phyloP scores from a whole-genome alignment of 1,284 basidiomycete species.

The Butyriboletus appendiculatus region DNA sequence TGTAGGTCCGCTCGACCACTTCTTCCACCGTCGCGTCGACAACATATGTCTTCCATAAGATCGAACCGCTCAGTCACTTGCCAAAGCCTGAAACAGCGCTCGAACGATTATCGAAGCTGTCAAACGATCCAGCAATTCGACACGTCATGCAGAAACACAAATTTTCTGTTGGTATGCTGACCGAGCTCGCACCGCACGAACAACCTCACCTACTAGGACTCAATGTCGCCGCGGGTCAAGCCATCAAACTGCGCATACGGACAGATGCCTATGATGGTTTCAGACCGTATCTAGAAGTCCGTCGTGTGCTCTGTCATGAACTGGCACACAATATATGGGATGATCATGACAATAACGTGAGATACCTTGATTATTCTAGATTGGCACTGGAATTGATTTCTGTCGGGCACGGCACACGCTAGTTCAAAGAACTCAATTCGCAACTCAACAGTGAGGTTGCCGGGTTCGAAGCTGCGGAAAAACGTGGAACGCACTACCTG shows the following conservation, averaged over 20 bases:
- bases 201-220: constrained; percentile 70
- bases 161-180: constrained; percentile 65
- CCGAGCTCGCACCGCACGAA: constrained; percentile 76
- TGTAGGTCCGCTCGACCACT: constrained; percentile 56
- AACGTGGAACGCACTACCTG: constrained; percentile 57
- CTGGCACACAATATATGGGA: constrained; percentile 73
- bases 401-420: constrained; percentile 18
- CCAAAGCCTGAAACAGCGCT: constrained; percentile 60
- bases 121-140: constrained; percentile 67
- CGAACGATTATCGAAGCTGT: constrained; percentile 53
- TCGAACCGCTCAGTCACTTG: constrained; percentile 62
- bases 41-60: constrained; percentile 60
- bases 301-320: constrained; percentile 75
- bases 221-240: constrained; percentile 63
- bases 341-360: constrained; percentile 71
- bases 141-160: constrained; percentile 69
- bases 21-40: constrained; percentile 39
- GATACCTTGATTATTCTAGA: constrained; percentile 20
- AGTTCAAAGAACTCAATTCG: constrained; percentile 78
- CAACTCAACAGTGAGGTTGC: constrained; percentile 70
- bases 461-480: constrained; percentile 58
- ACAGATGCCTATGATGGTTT: constrained; percentile 74
- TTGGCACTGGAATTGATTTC: background rate
- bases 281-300: constrained; percentile 61
- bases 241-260: constrained; percentile 67